phyloP scores from a whole-genome alignment of 495 filamentous ascomycete species.

The Hypomontagnella submonticulosa region DNA sequence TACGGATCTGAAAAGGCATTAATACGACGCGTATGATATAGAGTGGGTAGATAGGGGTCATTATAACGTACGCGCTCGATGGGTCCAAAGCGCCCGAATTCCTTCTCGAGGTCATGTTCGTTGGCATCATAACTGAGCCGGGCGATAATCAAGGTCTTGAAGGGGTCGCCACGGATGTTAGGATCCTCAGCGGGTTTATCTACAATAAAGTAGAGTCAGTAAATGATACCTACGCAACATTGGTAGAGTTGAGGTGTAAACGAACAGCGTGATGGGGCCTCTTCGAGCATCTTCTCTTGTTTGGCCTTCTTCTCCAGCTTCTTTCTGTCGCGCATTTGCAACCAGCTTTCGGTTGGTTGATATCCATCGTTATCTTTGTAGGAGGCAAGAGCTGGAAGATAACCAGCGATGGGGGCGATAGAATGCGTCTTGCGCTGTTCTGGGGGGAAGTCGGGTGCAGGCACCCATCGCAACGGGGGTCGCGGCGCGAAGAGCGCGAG shows the following conservation, averaged over 20 bases:
- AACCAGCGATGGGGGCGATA: slow-evolving; percentile 78
- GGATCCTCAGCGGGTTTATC: slow-evolving; percentile 79
- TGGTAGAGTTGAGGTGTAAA: slow-evolving; percentile 31
- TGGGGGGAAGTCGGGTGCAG: slow-evolving; percentile 82
- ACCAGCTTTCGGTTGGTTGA: slow-evolving; percentile 88
- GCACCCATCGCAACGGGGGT: slow-evolving; percentile 89
- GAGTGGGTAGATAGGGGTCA: slow-evolving; percentile 3
- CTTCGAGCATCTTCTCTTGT: slow-evolving; percentile 69
- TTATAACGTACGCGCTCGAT: slow-evolving; percentile 81
- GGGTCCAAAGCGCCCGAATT: slow-evolving; percentile 93
- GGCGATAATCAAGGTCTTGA: slow-evolving; percentile 93
- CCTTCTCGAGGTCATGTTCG: slow-evolving; percentile 88
- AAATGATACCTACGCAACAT: slow-evolving; percentile 11
- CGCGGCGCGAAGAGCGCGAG: slow-evolving; percentile 94
- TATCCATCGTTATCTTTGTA: slow-evolving; percentile 80
- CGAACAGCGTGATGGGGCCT: slow-evolving; percentile 78
- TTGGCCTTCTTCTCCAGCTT: slow-evolving; percentile 79
- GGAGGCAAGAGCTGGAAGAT: slow-evolving; percentile 72
- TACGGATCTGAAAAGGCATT: slow-evolving; percentile 75
- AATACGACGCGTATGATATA: slow-evolving; percentile 7
- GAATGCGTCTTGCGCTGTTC: slow-evolving; percentile 80
- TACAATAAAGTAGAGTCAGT: slow-evolving; percentile 45
- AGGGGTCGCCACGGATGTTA: slow-evolving; percentile 90
- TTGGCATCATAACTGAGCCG: slow-evolving; percentile 89
- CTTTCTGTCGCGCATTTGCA: slow-evolving; percentile 82